A percentile compares a stretch with the other conserved stretches of the same genome.
Conservation (phyloP, 108 stramenopile species). For the Stephanodiscus triporus region DNA sequence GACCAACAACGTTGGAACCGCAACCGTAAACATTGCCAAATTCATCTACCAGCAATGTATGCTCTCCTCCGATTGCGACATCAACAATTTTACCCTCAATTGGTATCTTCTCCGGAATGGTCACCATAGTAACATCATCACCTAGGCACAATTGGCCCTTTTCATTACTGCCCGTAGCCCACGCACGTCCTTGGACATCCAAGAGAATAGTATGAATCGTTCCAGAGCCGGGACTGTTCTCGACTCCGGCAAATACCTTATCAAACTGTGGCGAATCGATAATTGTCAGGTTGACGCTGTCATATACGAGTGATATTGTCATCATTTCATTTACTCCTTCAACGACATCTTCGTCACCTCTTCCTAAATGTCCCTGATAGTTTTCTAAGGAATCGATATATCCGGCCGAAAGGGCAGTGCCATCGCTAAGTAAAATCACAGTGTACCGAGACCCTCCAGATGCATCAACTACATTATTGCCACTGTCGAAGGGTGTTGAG, state of each 20-base stretch:
- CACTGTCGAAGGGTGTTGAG: conserved; percentile 1
- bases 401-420: conserved; percentile 8
- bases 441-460: conserved; percentile 20
- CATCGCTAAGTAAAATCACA: conserved; percentile 7
- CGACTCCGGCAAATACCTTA: conserved; percentile 49
- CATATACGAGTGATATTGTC: conserved; percentile 36
- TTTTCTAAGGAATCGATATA: conserved; percentile 12
- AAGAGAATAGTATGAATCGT: conserved; percentile 39
- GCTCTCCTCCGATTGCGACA: conserved; percentile 52
- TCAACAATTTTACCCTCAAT: conserved; percentile 44
- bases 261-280: conserved; percentile 32
- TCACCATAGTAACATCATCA: conserved; percentile 33
- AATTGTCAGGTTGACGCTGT: conserved; percentile 16
- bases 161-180: conserved; percentile 43
- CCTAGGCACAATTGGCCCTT: conserved; percentile 46
- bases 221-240: conserved; percentile 23
- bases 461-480: conserved; percentile 12
- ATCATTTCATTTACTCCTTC: conserved; percentile 13
- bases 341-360: neutral
- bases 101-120: conserved; percentile 43
- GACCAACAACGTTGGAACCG: conserved; percentile 55
- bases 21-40: conserved; percentile 49
- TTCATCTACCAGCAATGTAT: conserved; percentile 44
- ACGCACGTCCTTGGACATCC: conserved; percentile 38
- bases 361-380: conserved; percentile 16